Evolutionary conservation across 371 early-diverging fungal genomes (phyloP), one percentile per base, ranked within the genome.

Genomic region (Nosema muscidifuracis): DNA sequence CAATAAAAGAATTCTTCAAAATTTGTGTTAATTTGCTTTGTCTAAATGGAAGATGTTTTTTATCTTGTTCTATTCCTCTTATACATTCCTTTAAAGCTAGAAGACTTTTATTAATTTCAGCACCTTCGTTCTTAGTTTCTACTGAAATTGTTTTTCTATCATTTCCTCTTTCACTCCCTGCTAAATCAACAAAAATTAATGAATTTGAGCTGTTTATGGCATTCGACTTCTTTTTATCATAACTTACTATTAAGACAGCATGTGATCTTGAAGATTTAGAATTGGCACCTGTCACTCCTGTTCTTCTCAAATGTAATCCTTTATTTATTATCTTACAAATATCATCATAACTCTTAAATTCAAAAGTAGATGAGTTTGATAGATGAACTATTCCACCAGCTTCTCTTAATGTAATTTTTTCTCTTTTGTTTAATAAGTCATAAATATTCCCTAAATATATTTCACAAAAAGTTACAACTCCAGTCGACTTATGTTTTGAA

Each of bases 131-230:
- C 73, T 89, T 88, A 62, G 93, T 93, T 77, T 91, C 88, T 44
- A 86, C 84, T 80, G 92, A 88, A 0, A 90, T 86, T 33, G 91
- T 92, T 10, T 93, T 94, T 66, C 95, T 86, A 80, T 97, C 97
- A 1, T 92, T 91, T 18, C 97, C 97, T 62, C 97, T 87, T 82
- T 97, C 97, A 81, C 91, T 92, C 18, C 97, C 97, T 9, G 97
- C 97, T 67, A 97, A 83, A 85, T 97, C 97, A 64, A 97, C 93
- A 80, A 97, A 94, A 80, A 89, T 91, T 24, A 77, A 26, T 0
- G 61, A 56, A 24, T 50, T 50, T 28, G 31, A 22, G 26, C 34
- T 26, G 81, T 13, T 34, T 13, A 33, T 13, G 26, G 61, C 44
- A 16, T 58, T 28, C 1, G 24, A 65, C 20, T 22, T 15, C 50